Base-by-base conservation (phyloP, 805 yeast genomes). In the Dipodascopsis tothii region DNA sequence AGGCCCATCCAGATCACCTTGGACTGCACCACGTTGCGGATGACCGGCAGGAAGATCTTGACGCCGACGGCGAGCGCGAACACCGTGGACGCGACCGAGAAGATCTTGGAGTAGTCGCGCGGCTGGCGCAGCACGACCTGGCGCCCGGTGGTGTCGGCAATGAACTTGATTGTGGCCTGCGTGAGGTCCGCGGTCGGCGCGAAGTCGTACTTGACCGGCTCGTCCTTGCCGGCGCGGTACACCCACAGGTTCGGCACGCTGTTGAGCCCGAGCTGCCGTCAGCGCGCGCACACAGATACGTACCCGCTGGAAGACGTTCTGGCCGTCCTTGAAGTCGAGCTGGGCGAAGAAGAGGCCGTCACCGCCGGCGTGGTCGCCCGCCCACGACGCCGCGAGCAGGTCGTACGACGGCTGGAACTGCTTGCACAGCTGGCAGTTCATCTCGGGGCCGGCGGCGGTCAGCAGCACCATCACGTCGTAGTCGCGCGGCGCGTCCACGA, bases 241-340 rank as follows among this genome's bases (percentile, higher is more conserved):
- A 80, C 59, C 61, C 68, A 80, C 36, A 87, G 58, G 58, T 83
- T 79, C 23, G 98, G 98, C 21, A 90, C 95, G 44, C 78, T 78
- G 53, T 75, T 74, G 55, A 90, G 64, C 27, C 72, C 60, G 60
- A 67, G 69, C 36, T 37, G 14, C 14, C 36, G 14, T 7, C 11
- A 33, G 14, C 36, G 19, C 50, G 57, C 43, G 60, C 60, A 57
- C 69, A 25, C 14, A 9, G 14, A 25, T 68, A 5, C 67, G 57
- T 54, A 81, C 67, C 14, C 67, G 60, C 54, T 69, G 70, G 63
- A 78, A 83, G 9, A 74, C 63, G 36, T 65, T 65, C 55, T 71
- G 72, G 14, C 78, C 71, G 37, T 76, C 76, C 37, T 70, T 65
- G 57, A 84, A 79, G 58, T 90, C 95, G 14, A 94, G 79, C 35